A percentile compares a stretch with the other conserved stretches of the same genome.
Evolutionary conservation across 2,329 filamentous ascomycete genomes (phyloP).

Genomic region (Diaporthe velutina): DNA sequence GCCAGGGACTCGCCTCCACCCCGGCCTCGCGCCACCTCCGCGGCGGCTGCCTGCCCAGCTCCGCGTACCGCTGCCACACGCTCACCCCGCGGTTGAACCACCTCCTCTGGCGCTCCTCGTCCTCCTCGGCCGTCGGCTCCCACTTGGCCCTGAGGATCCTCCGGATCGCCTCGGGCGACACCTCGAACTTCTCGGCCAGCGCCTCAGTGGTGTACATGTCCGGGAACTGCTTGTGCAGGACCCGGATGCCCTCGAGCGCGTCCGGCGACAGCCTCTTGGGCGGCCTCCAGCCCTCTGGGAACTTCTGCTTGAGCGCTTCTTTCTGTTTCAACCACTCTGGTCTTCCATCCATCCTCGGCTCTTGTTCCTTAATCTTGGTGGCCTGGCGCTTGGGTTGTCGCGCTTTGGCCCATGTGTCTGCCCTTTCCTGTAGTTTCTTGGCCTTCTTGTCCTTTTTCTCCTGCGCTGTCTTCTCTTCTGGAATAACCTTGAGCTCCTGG

Average conservation of each 20-base stretch:
- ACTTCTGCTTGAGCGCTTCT: slow-evolving; percentile 79
- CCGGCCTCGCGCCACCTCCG: slow-evolving; percentile 70
- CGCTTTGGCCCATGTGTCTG: slow-evolving; percentile 41
- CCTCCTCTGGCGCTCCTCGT: slow-evolving; percentile 67
- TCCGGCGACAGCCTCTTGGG: slow-evolving; percentile 91
- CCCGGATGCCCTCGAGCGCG: slow-evolving; percentile 89
- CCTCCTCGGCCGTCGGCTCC: slow-evolving; percentile 70
- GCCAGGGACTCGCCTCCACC: slow-evolving; percentile 57
- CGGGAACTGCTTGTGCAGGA: slow-evolving; percentile 83
- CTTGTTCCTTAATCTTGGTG: slow-evolving; percentile 44
- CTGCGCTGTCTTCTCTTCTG: slow-evolving; percentile 41
- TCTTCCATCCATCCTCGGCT: slow-evolving; percentile 35
- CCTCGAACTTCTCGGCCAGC: slow-evolving; percentile 83
- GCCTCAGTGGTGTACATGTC: slow-evolving; percentile 80
- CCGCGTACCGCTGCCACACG: slow-evolving; percentile 72
- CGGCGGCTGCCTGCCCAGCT: slow-evolving; percentile 72
- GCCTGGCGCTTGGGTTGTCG: slow-evolving; percentile 16
- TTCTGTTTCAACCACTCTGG: slow-evolving; percentile 83
- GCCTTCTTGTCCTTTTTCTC: slow-evolving; percentile 65
- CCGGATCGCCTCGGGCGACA: slow-evolving; percentile 89
- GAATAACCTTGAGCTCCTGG: neutral
- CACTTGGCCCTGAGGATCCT: slow-evolving; percentile 88
- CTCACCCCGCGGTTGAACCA: slow-evolving; percentile 73
- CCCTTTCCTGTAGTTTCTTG: slow-evolving; percentile 46
- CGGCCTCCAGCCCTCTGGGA: slow-evolving; percentile 85